Conservation (phyloP, 192 early-diverging fungal genomes). For the Coemansia sp. region DNA sequence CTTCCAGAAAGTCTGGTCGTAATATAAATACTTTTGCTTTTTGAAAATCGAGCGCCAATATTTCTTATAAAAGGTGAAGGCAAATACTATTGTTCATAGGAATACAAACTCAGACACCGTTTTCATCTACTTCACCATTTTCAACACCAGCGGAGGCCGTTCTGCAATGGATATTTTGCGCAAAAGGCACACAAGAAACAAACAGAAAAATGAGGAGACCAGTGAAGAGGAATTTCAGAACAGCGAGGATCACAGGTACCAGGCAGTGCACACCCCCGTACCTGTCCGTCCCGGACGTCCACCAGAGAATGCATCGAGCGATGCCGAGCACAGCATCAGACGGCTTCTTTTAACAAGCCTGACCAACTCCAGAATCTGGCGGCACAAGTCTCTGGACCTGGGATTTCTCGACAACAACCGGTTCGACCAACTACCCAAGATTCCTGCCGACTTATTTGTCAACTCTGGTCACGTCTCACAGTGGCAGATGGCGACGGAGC, state of each 20-base stretch:
- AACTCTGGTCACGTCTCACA: constrained; percentile 48
- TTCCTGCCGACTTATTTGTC: not conserved
- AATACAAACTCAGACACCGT: no score
- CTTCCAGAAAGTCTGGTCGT: no score
- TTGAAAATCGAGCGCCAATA: no score
- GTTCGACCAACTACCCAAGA: not conserved
- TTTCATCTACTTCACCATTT: not conserved
- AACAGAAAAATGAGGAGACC: not conserved
- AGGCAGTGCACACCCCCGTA: constrained; percentile 9
- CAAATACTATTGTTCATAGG: no score
- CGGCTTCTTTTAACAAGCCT: constrained; percentile 3
- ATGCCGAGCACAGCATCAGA: constrained; percentile 5
- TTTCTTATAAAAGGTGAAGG: no score
- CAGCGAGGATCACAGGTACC: constrained; percentile 2
- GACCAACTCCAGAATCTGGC: not conserved
- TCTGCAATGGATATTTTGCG: constrained; percentile 1
- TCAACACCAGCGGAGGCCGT: not conserved
- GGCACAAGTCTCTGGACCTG: constrained; percentile 7
- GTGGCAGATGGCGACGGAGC: constrained; percentile 73
- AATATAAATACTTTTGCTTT: no score
- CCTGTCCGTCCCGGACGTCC: not conserved
- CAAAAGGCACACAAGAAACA: not conserved
- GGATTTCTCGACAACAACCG: not conserved
- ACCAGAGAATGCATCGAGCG: constrained; percentile 11
- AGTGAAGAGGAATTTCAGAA: not conserved